Evolutionary conservation across 2,329 filamentous ascomycete genomes (phyloP).

Genomic region (Aspergillus pseudonomiae): DNA sequence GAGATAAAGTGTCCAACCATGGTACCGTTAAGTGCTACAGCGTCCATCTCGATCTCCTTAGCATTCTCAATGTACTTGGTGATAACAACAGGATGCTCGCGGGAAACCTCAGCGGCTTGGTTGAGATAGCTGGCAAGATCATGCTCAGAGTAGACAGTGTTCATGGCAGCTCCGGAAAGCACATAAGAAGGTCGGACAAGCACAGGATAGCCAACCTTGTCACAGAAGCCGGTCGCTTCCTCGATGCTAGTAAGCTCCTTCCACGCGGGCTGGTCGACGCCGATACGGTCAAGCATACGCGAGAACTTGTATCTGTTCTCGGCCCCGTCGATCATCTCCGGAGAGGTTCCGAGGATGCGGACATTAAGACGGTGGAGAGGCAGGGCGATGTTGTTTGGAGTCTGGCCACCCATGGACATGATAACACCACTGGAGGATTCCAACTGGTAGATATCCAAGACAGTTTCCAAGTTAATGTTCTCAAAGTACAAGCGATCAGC

Average conservation of each 20-base stretch:
- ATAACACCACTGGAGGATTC: constrained; percentile 83
- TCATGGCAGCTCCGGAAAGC: constrained; percentile 96
- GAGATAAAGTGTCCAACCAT: constrained; percentile 97
- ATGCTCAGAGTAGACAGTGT: constrained; percentile 95
- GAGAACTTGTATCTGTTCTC: constrained; percentile 99
- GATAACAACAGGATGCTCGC: constrained; percentile 95
- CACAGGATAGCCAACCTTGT: constrained; percentile 88
- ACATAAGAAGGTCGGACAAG: constrained; percentile 96
- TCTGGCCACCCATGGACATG: constrained; percentile 95
- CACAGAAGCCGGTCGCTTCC: constrained; percentile 84
- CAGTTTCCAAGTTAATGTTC: constrained; percentile 86
- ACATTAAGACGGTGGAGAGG: constrained; percentile 86
- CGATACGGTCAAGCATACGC: constrained; percentile 92
- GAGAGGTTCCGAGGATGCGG: constrained; percentile 91
- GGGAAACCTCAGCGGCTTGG: constrained; percentile 90
- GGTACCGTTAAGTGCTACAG: constrained; percentile 84
- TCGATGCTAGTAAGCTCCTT: constrained; percentile 95
- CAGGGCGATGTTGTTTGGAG: constrained; percentile 95
- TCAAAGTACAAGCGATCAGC: constrained; percentile 95
- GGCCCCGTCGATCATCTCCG: constrained; percentile 97
- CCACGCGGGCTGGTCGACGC: constrained; percentile 95
- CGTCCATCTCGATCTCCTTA: constrained; percentile 99
- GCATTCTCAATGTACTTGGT: constrained; percentile 99
- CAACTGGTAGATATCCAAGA: constrained; percentile 90
- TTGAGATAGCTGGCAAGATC: constrained; percentile 86